Evolutionary conservation across 1,139 yeast genomes (phyloP), one percentile per base, ranked within the genome.

Genomic region (Yamadazyma triangularis): DNA sequence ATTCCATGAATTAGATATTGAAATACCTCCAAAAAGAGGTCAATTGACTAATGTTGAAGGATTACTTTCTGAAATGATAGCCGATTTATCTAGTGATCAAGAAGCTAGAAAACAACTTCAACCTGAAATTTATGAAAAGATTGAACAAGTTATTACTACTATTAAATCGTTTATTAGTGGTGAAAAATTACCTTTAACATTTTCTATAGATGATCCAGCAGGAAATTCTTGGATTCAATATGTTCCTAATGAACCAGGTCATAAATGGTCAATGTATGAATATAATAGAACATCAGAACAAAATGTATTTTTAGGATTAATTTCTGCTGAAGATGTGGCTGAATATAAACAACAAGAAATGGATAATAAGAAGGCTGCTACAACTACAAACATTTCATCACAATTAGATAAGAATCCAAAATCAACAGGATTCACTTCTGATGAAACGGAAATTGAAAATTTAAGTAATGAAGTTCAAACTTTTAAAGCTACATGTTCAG

Each of bases 191-290:
- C 98, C 98, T 2, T 54, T 91, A 40, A 85, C 95, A 0, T 73
- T 93, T 31, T 68, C 75, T 12, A 62, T 88, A 13, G 96, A 89
- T 56, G 99, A 91, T 59, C 97, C 98, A 21, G 77, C 96, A 1
- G 99, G 99, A 13, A 91, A 93, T 61, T 89, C 97, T 2, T 93
- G 96, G 95, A 80, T 93, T 34, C 96, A 88, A 54, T 88, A 74
- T 52, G 60, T 75, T 36, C 97, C 97, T 13, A 89, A 85, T 34
- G 96, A 89, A 54, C 73, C 95, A 9, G 66, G 84, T 32, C 95
- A 87, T 58, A 87, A 88, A 53, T 89, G 97, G 96, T 73, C 94
- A 18, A 83, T 79, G 61, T 69, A 72, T 27, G 93, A 88, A 47
- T 91, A 91, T 57, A 63, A 73, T 47, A 75, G 99, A 61, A 75